Evolutionary conservation across 2,329 filamentous ascomycete species (phyloP).

Genomic region (Scedosporium minutisporum): DNA sequence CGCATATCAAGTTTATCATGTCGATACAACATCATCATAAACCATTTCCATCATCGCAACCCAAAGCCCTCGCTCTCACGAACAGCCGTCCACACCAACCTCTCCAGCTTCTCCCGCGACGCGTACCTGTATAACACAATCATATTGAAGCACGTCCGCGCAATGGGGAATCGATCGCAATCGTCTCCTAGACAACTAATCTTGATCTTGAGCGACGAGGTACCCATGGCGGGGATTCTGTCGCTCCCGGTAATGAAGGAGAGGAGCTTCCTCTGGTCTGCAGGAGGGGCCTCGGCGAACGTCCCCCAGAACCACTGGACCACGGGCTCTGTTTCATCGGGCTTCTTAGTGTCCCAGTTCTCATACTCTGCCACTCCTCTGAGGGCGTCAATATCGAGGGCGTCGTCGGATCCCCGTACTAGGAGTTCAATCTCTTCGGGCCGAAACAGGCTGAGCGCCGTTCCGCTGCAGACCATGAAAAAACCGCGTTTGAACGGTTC

Average conservation of each 20-base stretch:
- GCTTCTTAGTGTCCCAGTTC: constrained; percentile 56
- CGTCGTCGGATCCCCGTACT: constrained; percentile 74
- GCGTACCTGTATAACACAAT: constrained; percentile 66
- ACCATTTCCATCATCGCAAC: constrained; percentile 51
- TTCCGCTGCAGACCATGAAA: constrained; percentile 83
- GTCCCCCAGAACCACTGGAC: constrained; percentile 84
- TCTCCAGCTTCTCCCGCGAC: constrained; percentile 56
- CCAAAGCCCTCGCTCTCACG: constrained; percentile 87
- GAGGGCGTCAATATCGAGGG: constrained; percentile 67
- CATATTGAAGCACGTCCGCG: constrained; percentile 85
- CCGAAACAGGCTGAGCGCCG: constrained; percentile 76
- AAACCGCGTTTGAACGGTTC: constrained; percentile 92
- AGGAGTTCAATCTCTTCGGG: constrained; percentile 88
- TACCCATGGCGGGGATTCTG: constrained; percentile 79
- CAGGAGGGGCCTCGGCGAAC: constrained; percentile 55
- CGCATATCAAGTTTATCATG: neutral
- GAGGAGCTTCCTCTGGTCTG: constrained; percentile 67
- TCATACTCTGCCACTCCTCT: constrained; percentile 73
- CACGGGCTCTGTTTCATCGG: constrained; percentile 46
- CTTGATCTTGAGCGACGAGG: constrained; percentile 68
- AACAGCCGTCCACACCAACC: constrained; percentile 76
- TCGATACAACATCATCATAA: neutral
- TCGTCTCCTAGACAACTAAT: constrained; percentile 70
- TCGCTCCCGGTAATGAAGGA: constrained; percentile 87
- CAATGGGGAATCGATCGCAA: constrained; percentile 66